phyloP scores from a whole-genome alignment of 2,329 filamentous ascomycete genomes.

The Sporothrix brasiliensis region DNA sequence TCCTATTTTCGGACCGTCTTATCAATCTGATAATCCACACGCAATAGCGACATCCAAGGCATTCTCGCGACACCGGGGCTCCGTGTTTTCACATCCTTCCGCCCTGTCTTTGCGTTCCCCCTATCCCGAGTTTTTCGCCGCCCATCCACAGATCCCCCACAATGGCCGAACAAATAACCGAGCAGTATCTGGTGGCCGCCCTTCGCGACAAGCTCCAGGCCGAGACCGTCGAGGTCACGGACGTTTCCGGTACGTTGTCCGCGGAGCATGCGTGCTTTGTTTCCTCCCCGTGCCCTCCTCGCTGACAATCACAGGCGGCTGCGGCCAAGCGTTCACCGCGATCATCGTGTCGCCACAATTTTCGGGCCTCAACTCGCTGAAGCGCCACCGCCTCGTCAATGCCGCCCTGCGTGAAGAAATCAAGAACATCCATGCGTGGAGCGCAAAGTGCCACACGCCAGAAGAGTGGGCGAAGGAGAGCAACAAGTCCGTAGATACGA shows the following conservation, averaged over 20 bases:
- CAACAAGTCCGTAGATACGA: slow-evolving; percentile 59
- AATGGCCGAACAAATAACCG: slow-evolving; percentile 67
- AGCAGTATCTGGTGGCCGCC: slow-evolving; percentile 68
- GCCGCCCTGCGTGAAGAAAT: slow-evolving; percentile 82
- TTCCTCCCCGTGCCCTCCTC: no score
- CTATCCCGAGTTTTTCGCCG: not conserved
- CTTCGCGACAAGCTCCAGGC: slow-evolving; percentile 72
- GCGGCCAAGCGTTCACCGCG: slow-evolving; percentile 63
- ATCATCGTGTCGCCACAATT: slow-evolving; percentile 68
- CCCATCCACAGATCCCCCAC: slow-evolving; percentile 8
- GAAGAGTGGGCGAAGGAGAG: slow-evolving; percentile 78
- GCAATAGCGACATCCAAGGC: not conserved
- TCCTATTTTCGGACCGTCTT: slow-evolving; percentile 27
- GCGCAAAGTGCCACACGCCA: slow-evolving; percentile 87
- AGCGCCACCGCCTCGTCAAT: slow-evolving; percentile 86
- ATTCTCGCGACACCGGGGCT: not conserved
- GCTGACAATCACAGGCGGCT: slow-evolving; percentile 52
- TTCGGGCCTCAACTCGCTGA: slow-evolving; percentile 72
- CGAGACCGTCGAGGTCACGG: slow-evolving; percentile 81
- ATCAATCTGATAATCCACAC: slow-evolving; percentile 35
- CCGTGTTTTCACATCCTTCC: not conserved
- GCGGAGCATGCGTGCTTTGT: not conserved
- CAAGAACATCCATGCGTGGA: slow-evolving; percentile 91
- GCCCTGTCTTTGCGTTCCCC: not conserved
- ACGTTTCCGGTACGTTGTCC: slow-evolving; percentile 76